Evolutionary conservation across 148 eudicot genomes (phyloP).

Genomic region (Camellia granthamiana): DNA sequence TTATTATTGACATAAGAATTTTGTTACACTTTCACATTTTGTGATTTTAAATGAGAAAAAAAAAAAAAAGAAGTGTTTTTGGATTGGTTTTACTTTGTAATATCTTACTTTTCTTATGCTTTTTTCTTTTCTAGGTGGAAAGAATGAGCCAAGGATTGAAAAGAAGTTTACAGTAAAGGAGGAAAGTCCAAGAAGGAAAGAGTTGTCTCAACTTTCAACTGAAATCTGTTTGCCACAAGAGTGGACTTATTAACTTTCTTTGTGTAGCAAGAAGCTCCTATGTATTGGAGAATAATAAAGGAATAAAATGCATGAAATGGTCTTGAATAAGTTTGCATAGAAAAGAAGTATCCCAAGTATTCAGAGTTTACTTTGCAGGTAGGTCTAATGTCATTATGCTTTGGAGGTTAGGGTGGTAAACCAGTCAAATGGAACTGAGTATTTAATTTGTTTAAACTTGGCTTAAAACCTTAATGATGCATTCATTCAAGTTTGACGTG

Average conservation of each 20-base stretch:
- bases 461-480: too few relatives aligned
- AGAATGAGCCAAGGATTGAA: neutral
- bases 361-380: too few relatives aligned
- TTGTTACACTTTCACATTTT: too few relatives aligned
- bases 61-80: too few relatives aligned
- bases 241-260: neutral
- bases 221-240: neutral
- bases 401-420: too few relatives aligned
- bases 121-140: slow-evolving; percentile 5
- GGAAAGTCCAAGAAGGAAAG: neutral
- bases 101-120: neutral
- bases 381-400: too few relatives aligned
- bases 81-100: neutral
- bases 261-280: neutral
- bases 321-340: neutral
- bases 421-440: too few relatives aligned
- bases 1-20: too few relatives aligned
- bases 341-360: too few relatives aligned
- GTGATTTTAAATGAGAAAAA: too few relatives aligned
- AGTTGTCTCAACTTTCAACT: neutral
- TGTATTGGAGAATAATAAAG: slow-evolving; percentile 1
- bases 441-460: too few relatives aligned
- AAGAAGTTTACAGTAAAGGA: neutral
- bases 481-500: too few relatives aligned
- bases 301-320: neutral